Base-by-base conservation (phyloP, 2,329 filamentous ascomycete species). In the Tolypocladium inflatum region DNA sequence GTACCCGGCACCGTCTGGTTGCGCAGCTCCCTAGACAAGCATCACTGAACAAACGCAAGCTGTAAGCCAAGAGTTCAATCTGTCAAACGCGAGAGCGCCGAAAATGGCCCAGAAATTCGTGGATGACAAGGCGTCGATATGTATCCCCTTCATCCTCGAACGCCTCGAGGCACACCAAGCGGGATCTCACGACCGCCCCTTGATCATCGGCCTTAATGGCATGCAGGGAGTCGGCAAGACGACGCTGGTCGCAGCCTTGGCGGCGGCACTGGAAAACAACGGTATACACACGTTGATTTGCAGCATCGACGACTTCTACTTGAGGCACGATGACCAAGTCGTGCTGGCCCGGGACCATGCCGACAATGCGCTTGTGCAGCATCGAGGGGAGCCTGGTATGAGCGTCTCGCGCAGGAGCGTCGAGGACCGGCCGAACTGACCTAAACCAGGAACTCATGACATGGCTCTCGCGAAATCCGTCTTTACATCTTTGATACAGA, bases 151-250 rank as follows among this genome's bases (percentile, higher is more conserved):
- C 71, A 88, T 91, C 60, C 78, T 89, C 41, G 74, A 81, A 43
- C 82, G 79, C 52, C 76, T 90, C 58, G 69, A 77, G 59, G 62
- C 70, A 41, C 81, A 87, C 68, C 75, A 74, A 60, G 58, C 68
- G 56, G 56, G 62, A 26, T 23, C 30, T 41, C 43, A 13, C 73
- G 57, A 63, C 66, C 81, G 80, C 23, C 91, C 91, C 35, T 68
- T 96, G 72, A 84, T 96, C 70, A 80, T 97, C 62, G 93, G 91
- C 53, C 81, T 97, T 66, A 96, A 95, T 66, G 93, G 92, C 60
- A 85, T 96, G 35, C 93, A 97, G 74, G 93, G 93, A 60, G 88
- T 90, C 42, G 93, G 93, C 64, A 97, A 97, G 77, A 95, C 92
- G 4, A 95, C 92, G 15, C 81, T 96, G 66, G 91, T 92, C 42